A percentile compares a stretch with the other conserved stretches of the same genome.
phyloP scores from a whole-genome alignment of 108 stramenopile genomes.

The Pseudonitzschia multiseries region DNA sequence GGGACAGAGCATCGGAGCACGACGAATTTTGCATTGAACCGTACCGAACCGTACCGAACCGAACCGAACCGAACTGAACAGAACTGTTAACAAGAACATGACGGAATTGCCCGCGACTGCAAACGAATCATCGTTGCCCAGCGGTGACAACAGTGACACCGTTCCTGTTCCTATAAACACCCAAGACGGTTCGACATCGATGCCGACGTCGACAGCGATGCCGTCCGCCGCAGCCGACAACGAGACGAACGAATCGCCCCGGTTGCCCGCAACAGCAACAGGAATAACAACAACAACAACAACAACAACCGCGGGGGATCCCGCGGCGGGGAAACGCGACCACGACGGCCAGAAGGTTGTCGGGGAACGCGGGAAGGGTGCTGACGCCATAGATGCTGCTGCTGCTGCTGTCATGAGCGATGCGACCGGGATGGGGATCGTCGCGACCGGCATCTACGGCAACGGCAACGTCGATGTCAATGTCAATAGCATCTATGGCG shows the following conservation, averaged over 20 bases:
- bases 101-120: not conserved
- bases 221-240: not conserved
- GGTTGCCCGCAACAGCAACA: no score
- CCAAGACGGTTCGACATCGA: not conserved
- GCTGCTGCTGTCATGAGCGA: not conserved
- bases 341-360: not conserved
- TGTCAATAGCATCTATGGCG: not conserved
- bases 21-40: no score
- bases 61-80: no score
- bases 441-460: not conserved
- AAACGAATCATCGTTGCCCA: not conserved
- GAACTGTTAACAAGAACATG: no score
- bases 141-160: not conserved
- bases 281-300: no score
- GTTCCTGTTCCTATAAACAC: no score
- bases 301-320: not conserved
- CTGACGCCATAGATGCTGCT: not conserved
- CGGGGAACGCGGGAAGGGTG: not conserved
- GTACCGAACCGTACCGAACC: no score
- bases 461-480: no score
- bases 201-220: not conserved
- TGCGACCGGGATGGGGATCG: not conserved
- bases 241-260: not conserved
- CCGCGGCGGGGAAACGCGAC: slow-evolving; percentile 3
- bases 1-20: no score